Evolutionary conservation across 1,284 basidiomycete genomes (phyloP), one percentile per base, ranked within the genome.

Genomic region (Xerocomus amazonicus): DNA sequence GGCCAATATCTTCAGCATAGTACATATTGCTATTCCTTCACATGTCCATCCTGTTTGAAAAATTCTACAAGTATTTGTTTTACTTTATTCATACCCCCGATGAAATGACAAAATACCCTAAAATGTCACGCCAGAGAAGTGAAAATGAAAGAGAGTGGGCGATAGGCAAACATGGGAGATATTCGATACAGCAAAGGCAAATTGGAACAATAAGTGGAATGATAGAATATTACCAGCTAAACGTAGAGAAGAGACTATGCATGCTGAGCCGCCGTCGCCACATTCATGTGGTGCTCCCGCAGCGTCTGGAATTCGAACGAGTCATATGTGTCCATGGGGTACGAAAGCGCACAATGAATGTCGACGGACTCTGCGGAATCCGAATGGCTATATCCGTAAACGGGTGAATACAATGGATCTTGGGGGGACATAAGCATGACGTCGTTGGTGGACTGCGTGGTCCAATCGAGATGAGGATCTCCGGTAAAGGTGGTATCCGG

Each of bases 291-390:
- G 28, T 72, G 62, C 43, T 68, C 69, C 19, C 57, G 63, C 9
- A 70, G 49, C 14, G 57, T 47, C 49, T 66, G 69, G 26, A 68
- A 66, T 19, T 65, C 70, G 35, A 68, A 60, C 10, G 67, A 54
- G 49, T 66, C 62, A 33, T 63, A 67, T n/a, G 64, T 49, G 42
- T 54, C 33, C 6, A 59, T 47, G 28, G 52, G 14, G 17, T 56
- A 67, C 32, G 54, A 27, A 10, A 62, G 28, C 16, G 54, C 17
- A 7, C 50, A 40, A 28, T 54, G 60, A 23, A 60, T 43, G 29
- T 63, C 59, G 9, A 56, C 40, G 23, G 58, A 48, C 12, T 56
- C 63, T 3, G 45, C 43, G 3, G 66, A 51, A 43, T 52, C 50
- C 14, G 63, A 48, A 14, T 53, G 65, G 34, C 38, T 31, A 41